Base-by-base conservation (phyloP, 192 early-diverging fungal genomes). In the Phlyctochytrium bullatum region DNA sequence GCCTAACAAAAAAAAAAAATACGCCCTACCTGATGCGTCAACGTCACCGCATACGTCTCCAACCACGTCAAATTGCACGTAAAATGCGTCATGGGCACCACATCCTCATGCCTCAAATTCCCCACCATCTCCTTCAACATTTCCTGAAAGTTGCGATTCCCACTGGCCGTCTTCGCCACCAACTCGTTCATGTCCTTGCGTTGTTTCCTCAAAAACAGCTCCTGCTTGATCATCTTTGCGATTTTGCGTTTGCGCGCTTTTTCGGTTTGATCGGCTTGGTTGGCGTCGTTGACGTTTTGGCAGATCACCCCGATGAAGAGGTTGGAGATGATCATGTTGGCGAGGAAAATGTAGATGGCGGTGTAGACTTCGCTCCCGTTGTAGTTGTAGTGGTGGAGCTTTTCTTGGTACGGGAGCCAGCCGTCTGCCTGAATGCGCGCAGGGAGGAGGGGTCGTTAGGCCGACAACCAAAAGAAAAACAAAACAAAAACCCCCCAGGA, bases 221-320 rank as follows among this genome's bases (percentile, higher is more conserved):
- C 79, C 35, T 72, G 58, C 53, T 82, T 82, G 6, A 73, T 64
- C 36, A 74, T 52, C 29, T 68, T 50, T 3, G 76, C 71, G 47
- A 64, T 65, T 17, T 56, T 31, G 29, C 59, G 54, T 34, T 72
- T 63, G 14, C 36, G 25, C 16, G 61, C 31, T 52, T 81, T 67
- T 23, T 64, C 56, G 1, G 51, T 58, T 34, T 54, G 52, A 50
- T 82, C 80, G 51, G 73, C 67, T 65, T 74, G 30, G 0, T 77
- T 73, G 6, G 80, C 80, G 40, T 81, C 77, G 40, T 81, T 69
- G 33, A 82, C 68, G 52, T 83, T 83, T 71, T 79, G 65, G 31
- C 76, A 78, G 62, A 83, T 82, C 56, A 83, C 76, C 1, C 73
- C 81, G 68, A 83, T 81, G 59, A 81, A 83, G 58, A 82, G 36